Evolutionary conservation across 129 eudicot genomes (phyloP), one percentile per base, ranked within the genome.

Genomic region (Calendula officinalis): DNA sequence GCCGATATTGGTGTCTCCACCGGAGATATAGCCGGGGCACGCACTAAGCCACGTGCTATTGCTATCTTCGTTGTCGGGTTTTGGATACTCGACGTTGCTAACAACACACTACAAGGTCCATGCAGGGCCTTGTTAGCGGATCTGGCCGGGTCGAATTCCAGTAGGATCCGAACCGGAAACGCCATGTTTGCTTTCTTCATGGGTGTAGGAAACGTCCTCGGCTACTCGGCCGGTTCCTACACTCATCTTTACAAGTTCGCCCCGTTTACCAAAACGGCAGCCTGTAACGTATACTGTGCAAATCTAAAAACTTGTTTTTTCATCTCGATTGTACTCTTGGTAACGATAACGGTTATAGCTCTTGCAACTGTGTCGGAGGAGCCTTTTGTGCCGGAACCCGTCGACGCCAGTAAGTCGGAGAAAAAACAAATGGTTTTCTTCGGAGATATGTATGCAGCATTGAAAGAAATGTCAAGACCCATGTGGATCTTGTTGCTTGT

Each of bases 51-150:
- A 0, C 59, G 98, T 0, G 98, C 98, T 6, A 69, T 91, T 2
- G 72, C 82, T 1, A 77, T 87, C 0, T 91, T 91, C 37, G 94
- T 91, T 0, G 82, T 88, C 4, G 98, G 96, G 9, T 91, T 91
- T 34, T 88, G 96, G 96, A 88, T 91, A 38, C 95, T 91, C 0
- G 98, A 91, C 43, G 96, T 91, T 0, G 98, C 98, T 0, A 91
- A 91, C 57, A 91, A 91, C 74, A 87, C 76, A 77, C 64, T 91
- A 0, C 90, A 87, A 78, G 96, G 96, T 0, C 98, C 98, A 0
- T 91, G 98, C 43, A 72, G 98, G 15, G 98, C 98, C 0, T 52
- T 91, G 5, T 52, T 91, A 5, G 96, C 98, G 0, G 98, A 91
- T 53, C 33, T 91, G 5, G 69, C 88, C 5, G 77, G 66, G 27